phyloP scores from a whole-genome alignment of 1,284 basidiomycete genomes.

The Sanguinoderma infundibulare region DNA sequence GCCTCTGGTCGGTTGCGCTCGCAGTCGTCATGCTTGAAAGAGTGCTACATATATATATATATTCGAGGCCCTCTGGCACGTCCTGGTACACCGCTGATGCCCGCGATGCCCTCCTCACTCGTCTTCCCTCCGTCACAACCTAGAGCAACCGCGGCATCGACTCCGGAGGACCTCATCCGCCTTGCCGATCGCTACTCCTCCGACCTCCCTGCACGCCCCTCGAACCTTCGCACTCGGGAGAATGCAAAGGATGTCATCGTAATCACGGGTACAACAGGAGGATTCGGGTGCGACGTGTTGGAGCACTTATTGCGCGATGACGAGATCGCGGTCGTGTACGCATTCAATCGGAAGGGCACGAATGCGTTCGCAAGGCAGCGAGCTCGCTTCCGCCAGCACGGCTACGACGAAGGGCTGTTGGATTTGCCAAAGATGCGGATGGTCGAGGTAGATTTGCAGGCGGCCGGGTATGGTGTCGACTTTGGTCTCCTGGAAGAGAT shows the following conservation, averaged over 20 bases:
- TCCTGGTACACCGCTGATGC: no score
- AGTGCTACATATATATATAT: no score
- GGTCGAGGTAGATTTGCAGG: conserved; percentile 37
- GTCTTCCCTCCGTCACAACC: conserved; percentile 10
- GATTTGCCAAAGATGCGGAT: conserved; percentile 35
- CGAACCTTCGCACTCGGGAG: not conserved
- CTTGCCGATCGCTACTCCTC: conserved; percentile 12
- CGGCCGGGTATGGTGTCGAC: conserved; percentile 36
- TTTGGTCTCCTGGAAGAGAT: conserved; percentile 33
- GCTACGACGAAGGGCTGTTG: conserved; percentile 33
- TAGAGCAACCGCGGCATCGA: conserved; percentile 3
- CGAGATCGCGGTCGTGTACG: conserved; percentile 22
- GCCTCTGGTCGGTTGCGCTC: no score
- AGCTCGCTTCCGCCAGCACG: conserved; percentile 33
- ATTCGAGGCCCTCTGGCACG: no score
- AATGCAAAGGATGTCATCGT: conserved; percentile 24
- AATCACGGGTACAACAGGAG: conserved; percentile 32
- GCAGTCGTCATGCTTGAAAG: no score
- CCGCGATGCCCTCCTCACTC: not conserved
- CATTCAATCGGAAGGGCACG: conserved; percentile 19
- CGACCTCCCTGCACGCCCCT: conserved; percentile 6
- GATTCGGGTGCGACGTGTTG: conserved; percentile 26
- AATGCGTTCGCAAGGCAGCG: conserved; percentile 31
- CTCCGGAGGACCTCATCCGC: conserved; percentile 11
- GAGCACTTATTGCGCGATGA: conserved; percentile 15